Base-by-base conservation (phyloP, 192 early-diverging fungal species). In the Lobosporangium transversale region DNA sequence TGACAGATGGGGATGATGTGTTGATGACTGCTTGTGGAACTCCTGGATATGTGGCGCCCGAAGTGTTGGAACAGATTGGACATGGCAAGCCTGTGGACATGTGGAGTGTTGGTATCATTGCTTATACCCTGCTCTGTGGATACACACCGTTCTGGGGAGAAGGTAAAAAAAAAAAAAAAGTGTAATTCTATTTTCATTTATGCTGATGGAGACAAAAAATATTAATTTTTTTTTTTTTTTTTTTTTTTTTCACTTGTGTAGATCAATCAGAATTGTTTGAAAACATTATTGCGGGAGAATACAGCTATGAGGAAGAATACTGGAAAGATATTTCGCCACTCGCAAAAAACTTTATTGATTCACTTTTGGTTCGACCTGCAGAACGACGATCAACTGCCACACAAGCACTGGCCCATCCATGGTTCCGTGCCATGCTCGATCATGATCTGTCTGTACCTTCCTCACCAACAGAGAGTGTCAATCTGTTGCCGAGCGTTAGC, bases 61-160 rank as follows among this genome's bases (percentile, higher is more conserved):
- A 99, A 82, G 90, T 99, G 10, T 70, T 97, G 30, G 63, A 87
- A 53, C 91, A 94, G 61, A 85, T 87, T 58, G 95, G 94, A 11
- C 90, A 98, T 79, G 95, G 95, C 18, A 96, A 95, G 79, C 85
- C 93, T 4, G 96, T 95, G 18, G 97, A 99, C 86, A 85, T 99
- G 59, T 99, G 96, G 96, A 93, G 91, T 20, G 82, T 98, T 48
- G 97, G 97, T 54, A 90, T 97, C 15, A 92, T 98, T 56, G 85
- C 94, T 26, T 97, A 93, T 70, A 93, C 94, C 37, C 80, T 96
- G 31, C 81, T 94, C 24, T 91, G 89, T 54, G 93, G 92, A 40
- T 90, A 94, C 79, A 79, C 88, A 7, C 93, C 93, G 9, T 94
- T 91, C 68, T 88, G 81, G 62, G 86, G 79, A 50, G 82, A 88